Evolutionary conservation across 768 basidiomycete species (phyloP).

Genomic region (Mycena olivaceomarginata): DNA sequence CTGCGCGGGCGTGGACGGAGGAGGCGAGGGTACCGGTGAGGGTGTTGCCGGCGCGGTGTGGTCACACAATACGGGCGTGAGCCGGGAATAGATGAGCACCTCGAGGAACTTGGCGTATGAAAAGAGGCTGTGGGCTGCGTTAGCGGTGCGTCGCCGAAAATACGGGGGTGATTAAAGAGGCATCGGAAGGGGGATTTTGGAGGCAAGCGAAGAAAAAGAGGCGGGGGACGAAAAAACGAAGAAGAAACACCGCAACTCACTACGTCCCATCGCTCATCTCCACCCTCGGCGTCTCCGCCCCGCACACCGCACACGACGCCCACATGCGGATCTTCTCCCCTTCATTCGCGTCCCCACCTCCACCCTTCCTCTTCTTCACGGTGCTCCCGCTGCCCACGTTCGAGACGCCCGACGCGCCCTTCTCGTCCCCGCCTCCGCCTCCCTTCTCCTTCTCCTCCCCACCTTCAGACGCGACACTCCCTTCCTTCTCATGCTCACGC

Average conservation of each 20-base stretch:
- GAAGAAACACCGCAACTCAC: slow-evolving; percentile 58
- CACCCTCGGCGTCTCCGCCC: slow-evolving; percentile 53
- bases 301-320: slow-evolving; percentile 71
- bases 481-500: not conserved
- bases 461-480: slow-evolving; percentile 35
- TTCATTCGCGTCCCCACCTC: not conserved
- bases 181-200: too few relatives aligned
- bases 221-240: too few relatives aligned
- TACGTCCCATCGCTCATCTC: slow-evolving; percentile 70
- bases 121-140: slow-evolving; percentile 55
- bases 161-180: too few relatives aligned
- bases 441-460: slow-evolving; percentile 22
- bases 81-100: slow-evolving; percentile 67
- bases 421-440: not conserved
- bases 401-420: not conserved
- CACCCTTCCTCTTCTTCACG: not conserved
- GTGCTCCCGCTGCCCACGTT: not conserved
- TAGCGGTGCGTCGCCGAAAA: too few relatives aligned
- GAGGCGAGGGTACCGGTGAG: too few relatives aligned
- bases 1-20: too few relatives aligned
- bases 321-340: slow-evolving; percentile 61
- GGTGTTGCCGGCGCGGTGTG: slow-evolving; percentile 60
- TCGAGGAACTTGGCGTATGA: slow-evolving; percentile 78
- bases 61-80: slow-evolving; percentile 60
- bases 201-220: too few relatives aligned